Evolutionary conservation across 768 basidiomycete genomes (phyloP), one percentile per base, ranked within the genome.

Genomic region (Clitopilus hobsonii): DNA sequence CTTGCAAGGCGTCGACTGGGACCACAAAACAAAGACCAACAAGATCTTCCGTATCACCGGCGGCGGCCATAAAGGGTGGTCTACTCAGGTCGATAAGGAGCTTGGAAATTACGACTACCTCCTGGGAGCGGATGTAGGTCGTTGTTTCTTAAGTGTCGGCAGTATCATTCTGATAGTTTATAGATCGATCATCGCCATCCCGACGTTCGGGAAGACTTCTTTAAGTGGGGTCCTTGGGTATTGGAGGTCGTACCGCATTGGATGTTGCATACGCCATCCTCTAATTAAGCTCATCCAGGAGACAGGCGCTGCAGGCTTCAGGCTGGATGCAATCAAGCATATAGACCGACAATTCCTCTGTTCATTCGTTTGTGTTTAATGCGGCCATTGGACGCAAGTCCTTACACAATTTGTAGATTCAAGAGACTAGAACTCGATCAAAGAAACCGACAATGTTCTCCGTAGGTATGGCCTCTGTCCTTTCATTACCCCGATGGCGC

Each of bases 281-380:
- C 13, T 56, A 29, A 29, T 10, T 22, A 48, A 28, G 10, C n/a
- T n/a, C 53, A 18, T 52, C 26, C 52, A 91, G 89, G 85, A 81
- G 1, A 89, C 85, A 2, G 81, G 80, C 6, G 85, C 81, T 10
- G 69, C 70, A 27, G 94, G 94, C 11, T 93, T 94, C 67, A 80
- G 93, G 49, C 76, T 96, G 25, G 94, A 96, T 64, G 94, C 94
- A 16, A 89, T 94, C 60, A 97, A 96, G 67, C 94, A 97, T 60
- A 85, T 90, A 50, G 90, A 94, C 67, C 73, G 78, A 54, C 70
- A 72, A 22, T 92, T 91, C 61, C 69, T 89, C n/a, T 63, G 81
- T 2, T 74, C 79, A 29, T 92, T 89, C 71, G 91, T 91, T n/a
- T n/a, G 59, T 66, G 80, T 67, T 16, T 18, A 41, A 25, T 25